Percentiles rank a stretch among this genome's conserved stretches.
Evolutionary conservation across 2,329 filamentous ascomycete species (phyloP).

Genomic region (Onygenales sp.): DNA sequence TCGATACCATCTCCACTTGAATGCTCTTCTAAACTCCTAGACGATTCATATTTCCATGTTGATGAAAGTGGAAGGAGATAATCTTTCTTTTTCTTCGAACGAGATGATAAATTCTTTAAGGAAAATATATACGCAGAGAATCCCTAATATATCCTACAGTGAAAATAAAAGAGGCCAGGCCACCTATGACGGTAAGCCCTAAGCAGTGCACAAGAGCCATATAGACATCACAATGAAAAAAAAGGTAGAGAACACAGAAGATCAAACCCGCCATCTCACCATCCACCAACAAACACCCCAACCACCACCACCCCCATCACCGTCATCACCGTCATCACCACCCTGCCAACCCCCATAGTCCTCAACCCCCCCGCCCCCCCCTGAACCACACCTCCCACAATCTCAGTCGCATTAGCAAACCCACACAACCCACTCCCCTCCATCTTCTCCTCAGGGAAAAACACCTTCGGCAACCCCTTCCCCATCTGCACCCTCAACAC

Average conservation of each 20-base stretch:
- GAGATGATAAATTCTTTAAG: no score
- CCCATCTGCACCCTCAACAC: constrained; percentile 13
- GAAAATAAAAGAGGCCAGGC: no score
- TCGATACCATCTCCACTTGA: no score
- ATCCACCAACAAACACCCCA: not conserved
- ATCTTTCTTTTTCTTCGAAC: no score
- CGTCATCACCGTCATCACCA: not conserved
- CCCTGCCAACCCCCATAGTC: not conserved
- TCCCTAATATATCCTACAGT: no score
- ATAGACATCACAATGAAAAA: not conserved
- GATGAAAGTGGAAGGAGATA: no score
- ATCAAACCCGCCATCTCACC: not conserved
- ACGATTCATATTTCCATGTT: no score
- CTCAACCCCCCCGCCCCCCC: no score
- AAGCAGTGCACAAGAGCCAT: no score
- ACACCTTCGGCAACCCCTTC: constrained; percentile 15
- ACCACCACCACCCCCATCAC: not conserved
- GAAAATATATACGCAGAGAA: no score
- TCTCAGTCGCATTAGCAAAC: not conserved
- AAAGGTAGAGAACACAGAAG: not conserved
- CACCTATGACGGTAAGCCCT: no score
- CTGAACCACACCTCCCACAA: not conserved
- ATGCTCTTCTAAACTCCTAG: no score
- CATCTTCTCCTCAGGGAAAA: constrained; percentile 15
- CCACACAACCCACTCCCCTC: constrained; percentile 16